Conservation (phyloP, 306 rosid species). For the Prosopis cineraria region DNA sequence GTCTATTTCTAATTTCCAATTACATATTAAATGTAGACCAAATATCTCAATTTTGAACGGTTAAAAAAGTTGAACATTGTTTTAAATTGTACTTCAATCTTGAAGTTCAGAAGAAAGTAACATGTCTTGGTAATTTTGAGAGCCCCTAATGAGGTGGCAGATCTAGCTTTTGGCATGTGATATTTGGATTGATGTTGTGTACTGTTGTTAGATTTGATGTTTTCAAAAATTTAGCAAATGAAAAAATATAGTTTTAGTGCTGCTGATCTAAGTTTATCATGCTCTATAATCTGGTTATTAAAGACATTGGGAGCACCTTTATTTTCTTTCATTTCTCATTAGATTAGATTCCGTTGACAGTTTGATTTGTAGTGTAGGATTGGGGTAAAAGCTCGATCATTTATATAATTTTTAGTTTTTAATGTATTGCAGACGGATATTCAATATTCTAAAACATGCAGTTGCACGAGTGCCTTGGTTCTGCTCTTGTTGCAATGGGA, state of each 20-base stretch:
- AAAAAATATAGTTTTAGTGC: not conserved
- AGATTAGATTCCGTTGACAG: constrained; percentile 6
- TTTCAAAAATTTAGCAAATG: not conserved
- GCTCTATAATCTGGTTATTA: not conserved
- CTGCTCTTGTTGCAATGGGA: constrained; percentile 82
- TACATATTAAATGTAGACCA: not conserved
- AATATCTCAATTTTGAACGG: constrained; percentile 19
- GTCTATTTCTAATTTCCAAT: no score
- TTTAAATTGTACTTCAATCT: not conserved
- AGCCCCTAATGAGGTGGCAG: not conserved
- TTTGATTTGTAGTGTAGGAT: not conserved
- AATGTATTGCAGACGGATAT: constrained; percentile 24
- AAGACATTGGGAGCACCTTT: not conserved
- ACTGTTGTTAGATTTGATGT: not conserved
- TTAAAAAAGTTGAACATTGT: not conserved
- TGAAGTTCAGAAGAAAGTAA: not conserved
- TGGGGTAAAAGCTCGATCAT: not conserved
- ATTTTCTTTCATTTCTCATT: constrained; percentile 9
- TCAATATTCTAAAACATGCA: constrained; percentile 38
- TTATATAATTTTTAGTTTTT: not conserved
- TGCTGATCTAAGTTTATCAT: not conserved
- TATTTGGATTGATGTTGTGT: not conserved
- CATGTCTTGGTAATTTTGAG: not conserved
- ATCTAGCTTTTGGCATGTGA: not conserved
- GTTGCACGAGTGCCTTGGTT: constrained; percentile 89